Evolutionary conservation across 352 stramenopile species (phyloP), one percentile per base, ranked within the genome.

Genomic region (Aphanomyces invadans): DNA sequence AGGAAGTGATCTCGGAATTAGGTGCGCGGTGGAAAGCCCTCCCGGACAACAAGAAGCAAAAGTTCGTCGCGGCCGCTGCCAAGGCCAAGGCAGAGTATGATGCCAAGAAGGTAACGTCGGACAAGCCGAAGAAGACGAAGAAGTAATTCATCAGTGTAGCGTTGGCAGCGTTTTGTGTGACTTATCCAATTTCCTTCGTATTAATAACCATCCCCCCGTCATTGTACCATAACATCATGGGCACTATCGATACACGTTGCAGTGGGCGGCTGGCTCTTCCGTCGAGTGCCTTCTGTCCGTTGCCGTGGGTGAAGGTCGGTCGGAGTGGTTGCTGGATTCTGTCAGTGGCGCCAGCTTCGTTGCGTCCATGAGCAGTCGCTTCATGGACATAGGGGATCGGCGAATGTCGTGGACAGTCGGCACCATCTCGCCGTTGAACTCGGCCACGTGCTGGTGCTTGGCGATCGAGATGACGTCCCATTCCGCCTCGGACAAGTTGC

Each of bases 71-170:
- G 17, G 46, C 48, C 21, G 60, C 60, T 44, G 48, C 48, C 38
- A 67, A 67, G 49, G 23, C 28, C 19, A 67, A 51, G 28, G 60
- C 48, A n/a, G 60, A 49, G 42, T 67, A 59, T 44, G 48, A 59
- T n/a, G 60, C 60, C 31, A 56, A 60, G 46, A 67, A 67, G 57
- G 57, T n/a, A 10, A 36, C 46, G 26, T 12, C 12, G 1, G 29
- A 51, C 15, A 67, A 67, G 33, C 19, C 42, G 19, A 60, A 67
- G 60, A 60, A 67, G 60, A 23, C 49, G 23, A 57, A 51, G n/a
- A 64, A 48, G 55, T 64, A 42, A 28, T n/a, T n/a, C n/a, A n/a
- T n/a, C n/a, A n/a, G n/a, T n/a, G 5, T n/a, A 26, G 44, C 44
- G 12, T 21, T 26, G 19, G n/a, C 49, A 33, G 49, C 46, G 46